These are phyloP conservation scores for Pisolithus sp. DNA, from an alignment of 768 basidiomycete species.

Conservation along the genomic window DNA sequence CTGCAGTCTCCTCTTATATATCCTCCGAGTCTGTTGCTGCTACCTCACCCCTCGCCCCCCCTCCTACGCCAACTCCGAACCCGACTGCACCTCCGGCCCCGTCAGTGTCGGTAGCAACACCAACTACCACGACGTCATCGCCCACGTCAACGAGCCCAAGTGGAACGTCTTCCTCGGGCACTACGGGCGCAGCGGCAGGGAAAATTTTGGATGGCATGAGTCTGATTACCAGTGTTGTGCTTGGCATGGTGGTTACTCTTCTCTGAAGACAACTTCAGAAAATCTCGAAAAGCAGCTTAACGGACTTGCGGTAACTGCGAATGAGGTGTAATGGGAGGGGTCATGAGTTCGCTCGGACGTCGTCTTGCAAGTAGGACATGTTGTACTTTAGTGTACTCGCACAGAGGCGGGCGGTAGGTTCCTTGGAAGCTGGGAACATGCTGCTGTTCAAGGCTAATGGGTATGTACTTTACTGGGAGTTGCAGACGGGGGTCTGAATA, in stretches of 20 bases:
- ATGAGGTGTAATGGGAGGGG: too few relatives aligned
- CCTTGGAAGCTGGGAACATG: too few relatives aligned
- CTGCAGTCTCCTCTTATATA: conserved; percentile 20
- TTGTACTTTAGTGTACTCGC: too few relatives aligned
- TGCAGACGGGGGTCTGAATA: too few relatives aligned
- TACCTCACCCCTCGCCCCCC: conserved; percentile 2
- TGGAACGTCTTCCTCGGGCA: background rate
- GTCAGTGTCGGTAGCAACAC: background rate
- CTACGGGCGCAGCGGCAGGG: background rate
- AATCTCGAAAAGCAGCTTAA: too few relatives aligned
- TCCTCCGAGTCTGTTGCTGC: conserved; percentile 20
- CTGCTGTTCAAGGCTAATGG: too few relatives aligned
- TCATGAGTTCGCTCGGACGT: too few relatives aligned
- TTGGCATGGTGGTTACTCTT: background rate
- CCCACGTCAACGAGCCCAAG: background rate
- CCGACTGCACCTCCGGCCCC: background rate
- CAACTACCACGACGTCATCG: background rate
- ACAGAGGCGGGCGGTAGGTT: too few relatives aligned
- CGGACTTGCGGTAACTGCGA: too few relatives aligned
- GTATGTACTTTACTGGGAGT: too few relatives aligned
- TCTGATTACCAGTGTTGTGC: background rate
- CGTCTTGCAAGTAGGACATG: too few relatives aligned
- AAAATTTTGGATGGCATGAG: background rate
- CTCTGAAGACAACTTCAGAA: background rate
- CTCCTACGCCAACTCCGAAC: background rate